Base-by-base conservation (phyloP, 1,284 basidiomycete species). In the Sporisorium scitamineum region DNA sequence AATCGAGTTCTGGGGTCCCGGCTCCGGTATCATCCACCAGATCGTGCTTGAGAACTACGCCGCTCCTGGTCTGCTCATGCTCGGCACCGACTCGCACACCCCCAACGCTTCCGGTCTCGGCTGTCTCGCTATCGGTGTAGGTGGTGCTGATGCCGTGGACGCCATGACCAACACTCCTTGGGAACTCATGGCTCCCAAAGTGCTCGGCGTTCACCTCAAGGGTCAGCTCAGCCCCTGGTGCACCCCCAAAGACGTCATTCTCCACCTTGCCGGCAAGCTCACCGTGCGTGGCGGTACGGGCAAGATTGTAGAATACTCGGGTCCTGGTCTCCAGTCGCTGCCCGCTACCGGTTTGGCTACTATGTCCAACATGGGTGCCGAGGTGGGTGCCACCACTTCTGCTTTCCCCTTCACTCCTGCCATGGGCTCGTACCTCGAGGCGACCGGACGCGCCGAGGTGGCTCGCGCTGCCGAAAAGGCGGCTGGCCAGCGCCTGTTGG, bases 361-460 rank as follows among this genome's bases (percentile, higher is more conserved):
- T 5, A 93, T 97, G 70, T 92, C 94, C 62, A 98, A 98, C 87
- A 99, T 99, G 97, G 97, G 97, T 67, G 97, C 97, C 24, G 97
- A 99, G 88, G 94, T 99, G 27, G 97, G 97, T 51, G 97, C 97
- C 8, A 99, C 97, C 2, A 98, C 97, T 0, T 96, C 94, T 1
- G 94, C 93, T 3, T 99, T 99, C 90, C 95, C 95, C 14, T 99
- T 97, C 87, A 95, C 94, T 8, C 86, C 90, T 14, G 80, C 63
- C 80, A 99, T 99, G 96, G 89, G 90, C 41, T 88, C 90, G 29
- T 99, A 99, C 87, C 90, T 99, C 31, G 88, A 90, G 76, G 95
- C 95, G 14, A 99, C 97, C 16, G 92, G 93, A 54, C 91, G 97
- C 62, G 91, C 89, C n/a, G 90, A 92, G 34, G 94, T 97, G 32